A percentile compares a stretch with the other conserved stretches of the same genome.
Evolutionary conservation across 169 alveolate species (phyloP).

Genomic region (Perkinsus chesapeaki): DNA sequence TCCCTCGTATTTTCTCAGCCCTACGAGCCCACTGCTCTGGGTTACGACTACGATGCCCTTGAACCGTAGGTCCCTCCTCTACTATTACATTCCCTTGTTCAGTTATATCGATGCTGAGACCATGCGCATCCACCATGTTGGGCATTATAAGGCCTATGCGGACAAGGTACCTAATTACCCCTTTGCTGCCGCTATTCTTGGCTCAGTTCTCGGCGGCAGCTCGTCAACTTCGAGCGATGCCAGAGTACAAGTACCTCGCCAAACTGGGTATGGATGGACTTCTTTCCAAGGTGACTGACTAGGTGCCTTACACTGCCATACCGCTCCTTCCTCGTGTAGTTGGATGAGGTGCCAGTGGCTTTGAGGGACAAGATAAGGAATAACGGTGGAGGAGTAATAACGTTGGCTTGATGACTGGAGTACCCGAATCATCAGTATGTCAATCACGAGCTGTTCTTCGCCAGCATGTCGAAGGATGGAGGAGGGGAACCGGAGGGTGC

Average conservation of each 20-base stretch:
- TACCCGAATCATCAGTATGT: background rate
- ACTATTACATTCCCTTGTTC: background rate
- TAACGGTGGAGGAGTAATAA: background rate
- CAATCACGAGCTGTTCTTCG: conserved; percentile 85
- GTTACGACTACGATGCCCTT: background rate
- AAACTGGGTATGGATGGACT: background rate
- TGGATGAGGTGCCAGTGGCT: background rate
- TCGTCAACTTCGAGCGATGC: background rate
- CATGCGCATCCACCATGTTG: background rate
- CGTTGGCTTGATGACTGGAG: background rate
- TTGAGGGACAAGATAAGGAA: background rate
- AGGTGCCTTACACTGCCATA: background rate
- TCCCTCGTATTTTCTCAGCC: background rate
- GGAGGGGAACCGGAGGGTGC: conserved; percentile 75
- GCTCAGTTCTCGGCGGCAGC: background rate
- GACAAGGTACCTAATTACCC: background rate
- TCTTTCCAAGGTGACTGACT: background rate
- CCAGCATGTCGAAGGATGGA: conserved; percentile 76
- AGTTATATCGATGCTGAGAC: background rate
- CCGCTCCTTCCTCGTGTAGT: background rate
- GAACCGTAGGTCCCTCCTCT: background rate
- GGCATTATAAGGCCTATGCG: background rate
- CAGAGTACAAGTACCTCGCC: background rate
- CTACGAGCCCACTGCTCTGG: background rate
- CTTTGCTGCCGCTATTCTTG: background rate